Base-by-base conservation (phyloP, 2,329 filamentous ascomycete species). In the Colletotrichum zoysiae region DNA sequence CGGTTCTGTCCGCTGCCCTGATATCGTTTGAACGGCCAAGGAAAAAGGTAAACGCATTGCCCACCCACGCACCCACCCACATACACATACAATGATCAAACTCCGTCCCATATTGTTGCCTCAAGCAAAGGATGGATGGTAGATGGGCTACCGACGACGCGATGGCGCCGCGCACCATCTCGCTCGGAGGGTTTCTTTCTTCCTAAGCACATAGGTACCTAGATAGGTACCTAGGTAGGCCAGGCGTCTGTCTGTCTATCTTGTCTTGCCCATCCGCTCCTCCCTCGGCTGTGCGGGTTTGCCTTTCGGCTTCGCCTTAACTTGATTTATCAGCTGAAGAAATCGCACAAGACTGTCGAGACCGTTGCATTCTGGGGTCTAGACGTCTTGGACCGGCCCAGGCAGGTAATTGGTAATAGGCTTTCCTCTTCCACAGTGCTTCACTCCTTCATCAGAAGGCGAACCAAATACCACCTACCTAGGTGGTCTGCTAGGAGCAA, bases 271-370 rank as follows among this genome's bases (percentile, higher is more conserved):
- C 14, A 46, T 26, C 12, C n/a, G 20, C n/a, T 33, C 55, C 23
- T 50, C 2, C 55, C 23, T 50, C 2, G 38, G 42, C 9, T 33
- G 58, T n/a, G 5, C 12, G 7, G 1, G 53, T 61, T 67, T 51
- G 44, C 46, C 30, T 46, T 55, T 59, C 38, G 44, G 44, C 64
- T 63, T 64, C 38, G 46, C 59, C 51, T 61, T 71, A 42, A 59
- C 69, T 69, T 64, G 46, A 64, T 69, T 64, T 59, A 71, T 71
- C 59, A 69, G 69, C 65, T 55, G 46, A 64, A 69, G 38, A 63
- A 65, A 56, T 20, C 48, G 30, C 55, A 64, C 35, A 63, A 59
- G 48, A 23, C n/a, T 33, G 35, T 67, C 53, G 8, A 46, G 11
- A 35, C 35, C 35, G 44, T 44, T 57, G 42, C 42, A 56, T 23